Evolutionary conservation across 2,329 filamentous ascomycete genomes (phyloP).

Genomic region (Orbilia blumenaviensis): DNA sequence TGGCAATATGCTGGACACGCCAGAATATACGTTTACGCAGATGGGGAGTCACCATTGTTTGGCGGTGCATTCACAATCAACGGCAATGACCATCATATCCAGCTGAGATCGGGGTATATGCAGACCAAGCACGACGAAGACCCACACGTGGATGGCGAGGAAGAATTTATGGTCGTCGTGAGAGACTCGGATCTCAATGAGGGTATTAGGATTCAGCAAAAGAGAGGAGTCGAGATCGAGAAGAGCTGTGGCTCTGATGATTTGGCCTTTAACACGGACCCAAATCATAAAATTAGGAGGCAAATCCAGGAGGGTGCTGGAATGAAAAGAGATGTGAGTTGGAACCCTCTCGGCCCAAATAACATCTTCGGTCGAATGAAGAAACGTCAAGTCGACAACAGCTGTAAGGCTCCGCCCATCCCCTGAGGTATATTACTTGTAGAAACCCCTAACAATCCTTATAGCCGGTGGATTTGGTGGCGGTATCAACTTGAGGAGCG

Average conservation of each 20-base stretch:
- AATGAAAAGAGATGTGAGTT: slow-evolving; percentile 70
- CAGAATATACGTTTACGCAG: slow-evolving; percentile 77
- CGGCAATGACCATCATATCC: slow-evolving; percentile 85
- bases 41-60: slow-evolving; percentile 82
- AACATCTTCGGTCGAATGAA: slow-evolving; percentile 69
- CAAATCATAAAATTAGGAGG: slow-evolving; percentile 72
- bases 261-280: slow-evolving; percentile 80
- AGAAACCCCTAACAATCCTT: slow-evolving; percentile 29
- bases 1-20: slow-evolving; percentile 91
- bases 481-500: slow-evolving; percentile 78
- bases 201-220: slow-evolving; percentile 41
- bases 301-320: slow-evolving; percentile 65
- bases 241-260: slow-evolving; percentile 76
- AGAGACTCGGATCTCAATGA: slow-evolving; percentile 82
- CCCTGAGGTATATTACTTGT: neutral
- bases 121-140: slow-evolving; percentile 77
- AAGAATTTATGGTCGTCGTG: slow-evolving; percentile 89
- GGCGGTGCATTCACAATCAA: slow-evolving; percentile 86
- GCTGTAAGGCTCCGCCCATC: slow-evolving; percentile 57
- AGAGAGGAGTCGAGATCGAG: slow-evolving; percentile 65
- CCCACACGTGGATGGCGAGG: slow-evolving; percentile 69
- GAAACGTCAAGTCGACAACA: slow-evolving; percentile 74
- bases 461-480: slow-evolving; percentile 75
- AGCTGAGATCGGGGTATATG: slow-evolving; percentile 77
- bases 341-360: slow-evolving; percentile 61